These are phyloP conservation scores for Phytophthora sp. DNA, from an alignment of 352 stramenopile species.

Conservation along the genomic window DNA sequence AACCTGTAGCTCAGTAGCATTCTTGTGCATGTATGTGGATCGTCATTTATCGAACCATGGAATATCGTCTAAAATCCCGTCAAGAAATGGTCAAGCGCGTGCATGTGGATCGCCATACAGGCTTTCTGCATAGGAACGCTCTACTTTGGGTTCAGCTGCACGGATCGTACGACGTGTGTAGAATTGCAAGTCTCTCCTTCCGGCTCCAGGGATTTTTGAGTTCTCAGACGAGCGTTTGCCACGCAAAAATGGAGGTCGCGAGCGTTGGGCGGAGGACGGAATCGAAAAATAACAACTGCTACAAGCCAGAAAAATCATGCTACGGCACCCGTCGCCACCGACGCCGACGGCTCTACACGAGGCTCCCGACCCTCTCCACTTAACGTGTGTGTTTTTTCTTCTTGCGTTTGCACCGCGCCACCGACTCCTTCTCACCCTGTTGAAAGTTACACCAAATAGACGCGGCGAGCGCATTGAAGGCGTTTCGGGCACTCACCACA, in stretches of 20 bases:
- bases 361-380: background rate
- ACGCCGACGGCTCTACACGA: background rate
- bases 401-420: slow-evolving; percentile 20
- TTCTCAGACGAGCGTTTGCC: slow-evolving; percentile 19
- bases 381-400: slow-evolving; percentile 8
- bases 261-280: slow-evolving; percentile 16
- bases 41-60: background rate
- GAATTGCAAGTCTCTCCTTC: slow-evolving; percentile 10
- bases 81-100: background rate
- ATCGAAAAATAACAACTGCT: slow-evolving; percentile 33
- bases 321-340: background rate
- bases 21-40: background rate
- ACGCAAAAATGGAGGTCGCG: slow-evolving; percentile 26
- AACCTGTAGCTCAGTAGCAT: background rate
- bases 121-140: background rate
- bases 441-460: slow-evolving; percentile 14
- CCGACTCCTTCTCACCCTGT: slow-evolving; percentile 35
- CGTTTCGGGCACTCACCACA: slow-evolving; percentile 28
- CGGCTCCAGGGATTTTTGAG: slow-evolving; percentile 16
- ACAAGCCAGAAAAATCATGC: slow-evolving; percentile 29
- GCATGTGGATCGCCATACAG: background rate
- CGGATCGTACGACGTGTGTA: slow-evolving; percentile 25
- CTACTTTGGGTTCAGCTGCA: slow-evolving; percentile 4
- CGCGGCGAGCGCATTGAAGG: background rate
- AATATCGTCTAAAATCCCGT: background rate